phyloP scores from a whole-genome alignment of 352 stramenopile genomes.

The Globisporangium cylindrosporum region DNA sequence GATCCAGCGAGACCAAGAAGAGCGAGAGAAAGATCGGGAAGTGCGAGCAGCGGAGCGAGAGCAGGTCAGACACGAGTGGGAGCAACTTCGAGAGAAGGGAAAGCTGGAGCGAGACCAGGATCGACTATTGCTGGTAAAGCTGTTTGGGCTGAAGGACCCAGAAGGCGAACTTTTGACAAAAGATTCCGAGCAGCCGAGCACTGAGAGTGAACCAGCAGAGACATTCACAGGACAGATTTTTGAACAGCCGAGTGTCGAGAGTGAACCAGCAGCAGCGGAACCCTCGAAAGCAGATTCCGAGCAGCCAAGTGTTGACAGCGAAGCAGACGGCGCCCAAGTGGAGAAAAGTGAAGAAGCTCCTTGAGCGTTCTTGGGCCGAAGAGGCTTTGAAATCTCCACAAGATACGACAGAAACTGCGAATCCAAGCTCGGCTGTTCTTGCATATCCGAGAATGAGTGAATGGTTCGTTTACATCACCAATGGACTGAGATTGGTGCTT shows the following conservation, averaged over 20 bases:
- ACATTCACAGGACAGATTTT: neutral
- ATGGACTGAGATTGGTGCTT: too few species aligned
- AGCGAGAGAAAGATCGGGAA: constrained; percentile 1
- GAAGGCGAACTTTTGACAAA: neutral
- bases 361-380: too few species aligned
- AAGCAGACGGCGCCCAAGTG: too few species aligned
- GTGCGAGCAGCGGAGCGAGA: neutral
- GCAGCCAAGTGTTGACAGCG: too few species aligned
- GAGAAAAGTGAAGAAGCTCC: too few species aligned
- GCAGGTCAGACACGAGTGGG: neutral
- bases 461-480: too few species aligned
- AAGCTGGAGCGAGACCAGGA: constrained; percentile 2
- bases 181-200: neutral
- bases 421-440: too few species aligned
- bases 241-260: neutral
- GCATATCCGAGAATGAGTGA: too few species aligned
- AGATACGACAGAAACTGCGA: too few species aligned
- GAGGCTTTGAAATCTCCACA: too few species aligned
- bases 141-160: neutral
- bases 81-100: neutral
- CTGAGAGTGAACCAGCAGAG: neutral
- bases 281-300: too few species aligned
- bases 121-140: neutral
- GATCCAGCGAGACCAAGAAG: constrained; percentile 7
- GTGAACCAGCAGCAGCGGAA: neutral